Base-by-base conservation (phyloP, 2,329 filamentous ascomycete genomes). In the Cadophora malorum region DNA sequence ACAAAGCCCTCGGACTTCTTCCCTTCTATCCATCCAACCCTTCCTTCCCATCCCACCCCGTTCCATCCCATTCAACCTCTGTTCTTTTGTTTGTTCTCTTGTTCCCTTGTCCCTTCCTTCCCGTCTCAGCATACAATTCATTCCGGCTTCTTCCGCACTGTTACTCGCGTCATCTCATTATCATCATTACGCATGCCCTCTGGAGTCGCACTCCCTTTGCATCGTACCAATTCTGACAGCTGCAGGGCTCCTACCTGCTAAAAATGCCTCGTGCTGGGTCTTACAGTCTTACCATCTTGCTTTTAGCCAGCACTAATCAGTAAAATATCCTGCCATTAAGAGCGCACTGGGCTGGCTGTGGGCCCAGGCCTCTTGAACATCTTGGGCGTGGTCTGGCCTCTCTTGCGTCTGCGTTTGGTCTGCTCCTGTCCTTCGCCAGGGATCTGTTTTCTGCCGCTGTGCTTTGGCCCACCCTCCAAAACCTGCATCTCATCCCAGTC, bases 361-460 rank as follows among this genome's bases (percentile, higher is more conserved):
- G 35, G 31, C 53, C 31, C 31, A 58, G 52, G 25, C 25, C 53
- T 58, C n/a, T 33, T 35, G 53, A 35, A 33, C 53, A 33, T 59
- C 55, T 59, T 59, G 33, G 33, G 31, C 33, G 41, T 38, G 28
- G 31, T 23, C 33, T 38, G 33, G 55, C 33, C 25, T 33, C 38
- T 58, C 38, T 49, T 47, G 41, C 41, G 7, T 8, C 21, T 49
- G 12, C 16, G 21, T 3, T 19, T 2, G 23, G 7, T 8, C 21
- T 49, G 12, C 16, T 49, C 19, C 45, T 2, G 23, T 63, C 49
- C 47, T 23, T 47, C n/a, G n/a, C 45, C 66, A 52, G 21, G 63
- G 21, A n/a, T 50, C 50, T n/a, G 21, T 56, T 65, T 67, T 67
- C 67, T 69, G 65, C 65, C 67, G 38, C 67, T 50, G 25, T 52